Percentiles rank a stretch among this genome's conserved stretches.
phyloP scores from a whole-genome alignment of 208 protist species.

The Leishmania arabica region DNA sequence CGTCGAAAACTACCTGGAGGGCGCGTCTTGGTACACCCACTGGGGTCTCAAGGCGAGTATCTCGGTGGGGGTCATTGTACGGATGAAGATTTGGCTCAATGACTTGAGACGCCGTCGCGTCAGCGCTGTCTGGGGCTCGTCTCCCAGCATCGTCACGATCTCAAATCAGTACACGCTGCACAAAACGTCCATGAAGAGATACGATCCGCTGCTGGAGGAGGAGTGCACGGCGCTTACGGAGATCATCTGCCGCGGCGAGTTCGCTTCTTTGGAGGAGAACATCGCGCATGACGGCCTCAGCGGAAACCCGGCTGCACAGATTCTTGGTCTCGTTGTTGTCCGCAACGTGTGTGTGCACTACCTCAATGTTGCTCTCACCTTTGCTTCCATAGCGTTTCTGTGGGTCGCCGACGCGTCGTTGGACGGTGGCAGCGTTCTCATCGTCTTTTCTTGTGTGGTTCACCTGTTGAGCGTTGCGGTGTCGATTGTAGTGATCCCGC shows the following conservation, averaged over 20 bases:
- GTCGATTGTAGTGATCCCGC: conserved; percentile 49
- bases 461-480: conserved; percentile 54
- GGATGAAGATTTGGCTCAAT: conserved; percentile 54
- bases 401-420: conserved; percentile 52
- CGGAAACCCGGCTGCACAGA: neutral
- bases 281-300: conserved; percentile 32
- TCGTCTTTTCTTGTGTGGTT: conserved; percentile 40
- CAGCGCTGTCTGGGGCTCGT: conserved; percentile 10
- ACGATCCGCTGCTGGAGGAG: conserved; percentile 5
- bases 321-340: conserved; percentile 9
- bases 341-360: conserved; percentile 45
- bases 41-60: conserved; percentile 52
- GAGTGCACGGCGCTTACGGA: conserved; percentile 30
- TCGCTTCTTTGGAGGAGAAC: conserved; percentile 68
- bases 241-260: conserved; percentile 63
- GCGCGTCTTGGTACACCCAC: conserved; percentile 61
- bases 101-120: conserved; percentile 35
- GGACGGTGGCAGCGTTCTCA: conserved; percentile 14
- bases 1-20: conserved; percentile 77
- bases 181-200: conserved; percentile 34
- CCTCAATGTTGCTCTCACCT: conserved; percentile 40
- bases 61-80: conserved; percentile 41
- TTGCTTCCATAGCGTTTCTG: conserved; percentile 66
- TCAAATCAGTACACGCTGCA: conserved; percentile 33
- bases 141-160: conserved; percentile 7